phyloP scores from a whole-genome alignment of 2,329 filamentous ascomycete species.

The Didymellaceae sp. region DNA sequence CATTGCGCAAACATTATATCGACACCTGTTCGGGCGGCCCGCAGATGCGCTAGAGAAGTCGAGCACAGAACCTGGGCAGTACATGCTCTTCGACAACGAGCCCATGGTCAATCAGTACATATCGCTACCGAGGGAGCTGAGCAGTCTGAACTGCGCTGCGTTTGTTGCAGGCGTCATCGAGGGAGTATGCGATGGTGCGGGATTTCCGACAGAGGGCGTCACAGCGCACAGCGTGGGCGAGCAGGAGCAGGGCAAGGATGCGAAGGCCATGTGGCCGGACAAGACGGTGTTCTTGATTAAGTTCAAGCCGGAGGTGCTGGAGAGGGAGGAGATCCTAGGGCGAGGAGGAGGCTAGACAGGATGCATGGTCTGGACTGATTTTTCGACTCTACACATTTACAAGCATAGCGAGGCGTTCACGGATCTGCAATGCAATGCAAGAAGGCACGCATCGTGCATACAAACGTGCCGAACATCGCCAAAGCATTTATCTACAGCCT shows the following conservation, averaged over 20 bases:
- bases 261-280: slow-evolving; percentile 78
- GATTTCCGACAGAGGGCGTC: slow-evolving; percentile 81
- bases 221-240: slow-evolving; percentile 77
- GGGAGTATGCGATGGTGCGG: slow-evolving; percentile 91
- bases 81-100: slow-evolving; percentile 99
- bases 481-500: neutral
- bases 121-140: slow-evolving; percentile 93
- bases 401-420: slow-evolving; percentile 10
- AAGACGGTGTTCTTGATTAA: slow-evolving; percentile 96
- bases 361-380: too few species aligned
- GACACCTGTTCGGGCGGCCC: slow-evolving; percentile 86
- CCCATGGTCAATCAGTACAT: slow-evolving; percentile 95
- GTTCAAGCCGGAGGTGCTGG: slow-evolving; percentile 88
- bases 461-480: neutral
- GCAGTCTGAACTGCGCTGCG: slow-evolving; percentile 92
- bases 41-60: slow-evolving; percentile 94
- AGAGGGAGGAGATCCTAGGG: slow-evolving; percentile 83
- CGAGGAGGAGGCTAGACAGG: slow-evolving; percentile 55
- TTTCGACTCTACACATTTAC: neutral
- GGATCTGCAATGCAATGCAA: neutral
- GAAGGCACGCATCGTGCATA: neutral
- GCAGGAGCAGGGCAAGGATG: slow-evolving; percentile 59
- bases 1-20: slow-evolving; percentile 91
- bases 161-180: slow-evolving; percentile 95
- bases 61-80: slow-evolving; percentile 85